These are phyloP conservation scores for Akanthomyces muscarius DNA, from an alignment of 2,329 filamentous ascomycete species.

Conservation along the genomic window DNA sequence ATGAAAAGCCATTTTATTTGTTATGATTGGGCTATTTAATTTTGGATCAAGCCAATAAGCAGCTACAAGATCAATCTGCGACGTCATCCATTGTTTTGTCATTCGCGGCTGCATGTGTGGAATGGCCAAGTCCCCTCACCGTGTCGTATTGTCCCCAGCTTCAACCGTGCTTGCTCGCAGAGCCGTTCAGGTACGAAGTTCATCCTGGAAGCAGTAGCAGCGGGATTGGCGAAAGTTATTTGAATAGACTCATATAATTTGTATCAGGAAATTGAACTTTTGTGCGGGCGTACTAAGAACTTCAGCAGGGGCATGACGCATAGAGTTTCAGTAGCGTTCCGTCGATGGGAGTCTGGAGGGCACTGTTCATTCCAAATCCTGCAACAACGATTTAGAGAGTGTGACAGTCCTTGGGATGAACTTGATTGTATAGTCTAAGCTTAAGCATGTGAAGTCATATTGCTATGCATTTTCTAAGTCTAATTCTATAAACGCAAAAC, in stretches of 20 bases:
- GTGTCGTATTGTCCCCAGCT: no score
- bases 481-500: not conserved
- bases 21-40: not conserved
- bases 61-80: no score
- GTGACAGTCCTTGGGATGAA: not conserved
- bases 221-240: no score
- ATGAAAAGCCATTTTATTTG: not conserved
- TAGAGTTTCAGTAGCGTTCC: slow-evolving; percentile 7
- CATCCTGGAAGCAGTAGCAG: no score
- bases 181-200: no score
- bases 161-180: no score
- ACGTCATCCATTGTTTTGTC: not conserved
- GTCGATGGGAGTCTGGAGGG: not conserved
- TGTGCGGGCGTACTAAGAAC: not conserved
- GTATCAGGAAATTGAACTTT: not conserved
- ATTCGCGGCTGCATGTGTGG: not conserved
- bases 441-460: not conserved
- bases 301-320: not conserved
- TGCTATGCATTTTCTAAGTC: not conserved
- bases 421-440: not conserved
- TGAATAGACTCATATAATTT: no score
- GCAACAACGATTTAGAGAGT: not conserved
- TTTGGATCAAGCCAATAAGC: not conserved
- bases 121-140: no score
- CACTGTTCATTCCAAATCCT: not conserved